Conservation (phyloP, 345 rosid species). For the Brassica cretica region DNA sequence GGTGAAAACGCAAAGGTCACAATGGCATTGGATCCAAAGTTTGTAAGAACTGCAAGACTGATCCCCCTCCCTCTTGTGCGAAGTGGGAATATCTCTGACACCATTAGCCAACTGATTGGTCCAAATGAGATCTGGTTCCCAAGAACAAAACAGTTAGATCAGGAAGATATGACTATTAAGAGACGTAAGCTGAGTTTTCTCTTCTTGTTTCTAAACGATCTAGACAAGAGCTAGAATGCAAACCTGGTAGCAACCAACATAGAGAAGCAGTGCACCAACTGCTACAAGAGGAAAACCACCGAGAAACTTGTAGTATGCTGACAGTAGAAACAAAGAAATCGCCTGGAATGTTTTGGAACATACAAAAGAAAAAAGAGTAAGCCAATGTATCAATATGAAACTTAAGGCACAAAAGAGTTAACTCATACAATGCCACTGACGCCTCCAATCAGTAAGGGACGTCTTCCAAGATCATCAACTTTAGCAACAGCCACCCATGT, state of each 20-base stretch:
- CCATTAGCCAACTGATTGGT: slow-evolving; percentile 99
- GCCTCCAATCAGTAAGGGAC: slow-evolving; percentile 89
- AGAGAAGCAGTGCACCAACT: slow-evolving; percentile 81
- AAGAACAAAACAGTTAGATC: background rate
- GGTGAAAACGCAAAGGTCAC: slow-evolving; percentile 97
- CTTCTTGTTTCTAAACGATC: background rate
- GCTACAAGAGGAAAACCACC: slow-evolving; percentile 69
- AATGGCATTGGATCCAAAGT: slow-evolving; percentile 93
- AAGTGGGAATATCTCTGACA: slow-evolving; percentile 88
- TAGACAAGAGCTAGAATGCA: slow-evolving; percentile 31
- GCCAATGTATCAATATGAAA: background rate
- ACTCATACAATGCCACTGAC: slow-evolving; percentile 81
- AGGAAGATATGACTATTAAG: background rate
- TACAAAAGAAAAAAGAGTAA: slow-evolving; percentile 17
- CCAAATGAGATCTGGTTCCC: slow-evolving; percentile 78
- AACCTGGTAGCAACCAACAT: slow-evolving; percentile 96
- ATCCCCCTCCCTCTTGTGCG: slow-evolving; percentile 91
- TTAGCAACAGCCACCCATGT: slow-evolving; percentile 80
- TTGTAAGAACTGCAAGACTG: slow-evolving; percentile 87
- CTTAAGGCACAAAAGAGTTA: slow-evolving; percentile 11
- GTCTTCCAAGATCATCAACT: slow-evolving; percentile 93
- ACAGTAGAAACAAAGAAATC: slow-evolving; percentile 73
- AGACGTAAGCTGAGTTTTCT: slow-evolving; percentile 4
- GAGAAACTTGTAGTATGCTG: slow-evolving; percentile 80
- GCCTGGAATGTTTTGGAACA: slow-evolving; percentile 52